Evolutionary conservation across 2,329 filamentous ascomycete genomes (phyloP).

Genomic region (Beauveria rudraprayagi): DNA sequence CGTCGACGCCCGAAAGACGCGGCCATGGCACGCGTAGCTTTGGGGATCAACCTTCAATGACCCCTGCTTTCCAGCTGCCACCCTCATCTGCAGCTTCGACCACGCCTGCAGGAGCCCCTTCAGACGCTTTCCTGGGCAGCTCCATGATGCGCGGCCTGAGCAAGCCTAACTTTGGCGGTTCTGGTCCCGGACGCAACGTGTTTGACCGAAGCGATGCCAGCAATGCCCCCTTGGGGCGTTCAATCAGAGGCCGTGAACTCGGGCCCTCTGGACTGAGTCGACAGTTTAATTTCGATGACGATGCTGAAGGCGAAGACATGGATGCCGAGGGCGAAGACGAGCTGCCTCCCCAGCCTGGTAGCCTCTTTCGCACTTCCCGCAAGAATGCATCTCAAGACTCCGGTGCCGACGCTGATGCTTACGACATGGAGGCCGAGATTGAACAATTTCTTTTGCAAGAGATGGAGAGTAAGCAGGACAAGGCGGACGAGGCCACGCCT

Average conservation of each 20-base stretch:
- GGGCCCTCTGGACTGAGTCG: conserved; percentile 46
- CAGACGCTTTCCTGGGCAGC: conserved; percentile 46
- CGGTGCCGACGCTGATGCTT: conserved; percentile 20
- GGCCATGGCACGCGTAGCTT: conserved; percentile 30
- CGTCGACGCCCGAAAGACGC: conserved; percentile 41
- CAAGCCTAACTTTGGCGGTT: conserved; percentile 31
- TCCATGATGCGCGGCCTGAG: conserved; percentile 40
- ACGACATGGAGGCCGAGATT: conserved; percentile 29
- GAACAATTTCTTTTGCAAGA: conserved; percentile 26
- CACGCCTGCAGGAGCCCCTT: conserved; percentile 48
- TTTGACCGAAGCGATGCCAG: conserved; percentile 29
- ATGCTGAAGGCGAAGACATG: conserved; percentile 22
- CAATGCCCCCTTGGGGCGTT: conserved; percentile 40
- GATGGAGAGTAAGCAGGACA: conserved; percentile 26
- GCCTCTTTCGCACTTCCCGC: conserved; percentile 24
- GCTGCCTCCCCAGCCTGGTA: conserved; percentile 23
- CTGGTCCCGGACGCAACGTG: conserved; percentile 25
- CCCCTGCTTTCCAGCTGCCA: conserved; percentile 44
- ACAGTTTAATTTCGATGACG: conserved; percentile 29
- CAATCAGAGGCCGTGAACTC: conserved; percentile 33
- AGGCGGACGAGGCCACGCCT: conserved; percentile 31
- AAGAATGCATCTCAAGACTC: conserved; percentile 7
- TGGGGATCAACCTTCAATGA: conserved; percentile 42
- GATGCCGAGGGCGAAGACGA: conserved; percentile 29
- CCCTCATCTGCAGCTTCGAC: conserved; percentile 46